phyloP scores from a whole-genome alignment of 257 asterid species.

The Lycium ferocissimum region DNA sequence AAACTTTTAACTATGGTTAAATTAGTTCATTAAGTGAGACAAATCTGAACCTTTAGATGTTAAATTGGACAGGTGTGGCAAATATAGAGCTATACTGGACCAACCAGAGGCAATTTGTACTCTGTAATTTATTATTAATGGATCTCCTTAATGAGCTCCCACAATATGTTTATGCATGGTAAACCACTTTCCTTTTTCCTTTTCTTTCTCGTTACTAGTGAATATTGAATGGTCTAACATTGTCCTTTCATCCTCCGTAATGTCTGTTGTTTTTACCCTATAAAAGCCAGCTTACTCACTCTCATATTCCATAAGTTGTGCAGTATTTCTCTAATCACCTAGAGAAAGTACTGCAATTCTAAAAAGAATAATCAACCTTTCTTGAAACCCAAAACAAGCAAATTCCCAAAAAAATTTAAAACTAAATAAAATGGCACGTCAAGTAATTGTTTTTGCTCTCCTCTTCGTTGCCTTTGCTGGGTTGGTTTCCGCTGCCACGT shows the following conservation, averaged over 20 bases:
- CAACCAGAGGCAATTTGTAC: too few relatives aligned
- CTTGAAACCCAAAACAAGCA: not conserved
- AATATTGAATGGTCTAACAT: not conserved
- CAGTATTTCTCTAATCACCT: conserved; percentile 52
- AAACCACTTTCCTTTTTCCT: not conserved
- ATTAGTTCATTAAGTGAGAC: too few relatives aligned
- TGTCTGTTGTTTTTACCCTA: conserved; percentile 25
- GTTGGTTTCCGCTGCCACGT: conserved; percentile 60
- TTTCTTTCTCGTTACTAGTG: not conserved
- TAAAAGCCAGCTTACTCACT: conserved; percentile 39
- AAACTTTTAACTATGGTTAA: too few relatives aligned
- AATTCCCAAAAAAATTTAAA: not conserved
- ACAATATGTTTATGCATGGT: not conserved
- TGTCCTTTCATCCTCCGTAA: not conserved
- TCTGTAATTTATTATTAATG: not conserved
- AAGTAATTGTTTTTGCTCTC: too few relatives aligned
- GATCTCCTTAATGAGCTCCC: conserved; percentile 6
- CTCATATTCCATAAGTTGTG: conserved; percentile 45
- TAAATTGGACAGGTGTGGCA: too few relatives aligned
- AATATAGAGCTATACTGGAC: too few relatives aligned
- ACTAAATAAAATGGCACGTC: conserved; percentile 51
- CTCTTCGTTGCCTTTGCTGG: conserved; percentile 43
- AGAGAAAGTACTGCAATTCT: conserved; percentile 45
- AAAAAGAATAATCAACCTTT: conserved; percentile 40
- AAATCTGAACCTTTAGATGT: too few relatives aligned